A percentile compares a stretch with the other conserved stretches of the same genome.
Conservation (phyloP, 352 stramenopile species). For the Globisporangium perplexum region DNA sequence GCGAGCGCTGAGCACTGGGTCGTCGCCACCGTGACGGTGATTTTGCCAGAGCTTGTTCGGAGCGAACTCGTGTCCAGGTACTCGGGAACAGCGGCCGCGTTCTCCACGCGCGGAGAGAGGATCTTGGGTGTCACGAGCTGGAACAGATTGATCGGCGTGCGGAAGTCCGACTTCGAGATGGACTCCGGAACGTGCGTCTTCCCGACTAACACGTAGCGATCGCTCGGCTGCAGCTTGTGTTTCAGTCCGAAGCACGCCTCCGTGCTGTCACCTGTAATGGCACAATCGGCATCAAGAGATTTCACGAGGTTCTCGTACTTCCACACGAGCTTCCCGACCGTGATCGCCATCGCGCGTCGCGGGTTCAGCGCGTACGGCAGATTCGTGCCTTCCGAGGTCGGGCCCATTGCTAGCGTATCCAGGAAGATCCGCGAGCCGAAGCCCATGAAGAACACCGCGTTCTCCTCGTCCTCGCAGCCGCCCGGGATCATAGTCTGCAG, state of each 20-base stretch:
- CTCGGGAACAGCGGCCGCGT: slow-evolving; percentile 9
- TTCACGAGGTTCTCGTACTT: slow-evolving; percentile 18
- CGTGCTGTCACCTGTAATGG: neutral
- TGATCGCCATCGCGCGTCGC: slow-evolving; percentile 20
- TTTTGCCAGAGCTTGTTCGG: neutral
- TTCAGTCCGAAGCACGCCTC: slow-evolving; percentile 25
- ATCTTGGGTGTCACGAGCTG: slow-evolving; percentile 9
- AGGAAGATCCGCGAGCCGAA: slow-evolving; percentile 12
- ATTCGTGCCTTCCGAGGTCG: neutral
- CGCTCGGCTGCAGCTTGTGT: slow-evolving; percentile 11
- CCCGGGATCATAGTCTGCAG: slow-evolving; percentile 11
- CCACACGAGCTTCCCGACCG: slow-evolving; percentile 38
- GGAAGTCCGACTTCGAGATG: slow-evolving; percentile 10
- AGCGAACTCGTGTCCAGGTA: slow-evolving; percentile 1
- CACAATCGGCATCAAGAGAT: slow-evolving; percentile 14
- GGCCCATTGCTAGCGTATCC: slow-evolving; percentile 5
- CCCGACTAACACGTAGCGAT: slow-evolving; percentile 12
- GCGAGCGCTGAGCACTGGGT: slow-evolving; percentile 15
- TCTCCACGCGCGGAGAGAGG: slow-evolving; percentile 7
- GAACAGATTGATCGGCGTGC: slow-evolving; percentile 11
- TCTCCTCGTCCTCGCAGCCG: slow-evolving; percentile 9
- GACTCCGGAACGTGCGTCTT: neutral
- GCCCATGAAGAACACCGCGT: slow-evolving; percentile 13
- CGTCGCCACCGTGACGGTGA: neutral
- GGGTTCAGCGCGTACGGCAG: slow-evolving; percentile 11